Percentiles rank a stretch among this genome's conserved stretches.
Conservation (phyloP, 768 basidiomycete genomes). For the Leccinum boreale region DNA sequence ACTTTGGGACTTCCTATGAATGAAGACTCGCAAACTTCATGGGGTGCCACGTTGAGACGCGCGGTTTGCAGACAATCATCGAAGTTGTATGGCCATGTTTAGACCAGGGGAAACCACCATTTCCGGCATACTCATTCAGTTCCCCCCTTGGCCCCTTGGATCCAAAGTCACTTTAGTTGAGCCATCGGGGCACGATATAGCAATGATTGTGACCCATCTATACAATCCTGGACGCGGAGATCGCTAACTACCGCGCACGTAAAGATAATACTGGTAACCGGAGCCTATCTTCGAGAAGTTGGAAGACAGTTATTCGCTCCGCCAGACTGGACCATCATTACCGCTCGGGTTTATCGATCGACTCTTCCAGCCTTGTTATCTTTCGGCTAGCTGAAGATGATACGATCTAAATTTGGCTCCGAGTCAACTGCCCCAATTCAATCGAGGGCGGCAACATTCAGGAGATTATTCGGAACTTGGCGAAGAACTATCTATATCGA, state of each 20-base stretch:
- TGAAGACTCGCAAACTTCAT: slow-evolving; percentile 4
- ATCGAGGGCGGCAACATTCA: background rate
- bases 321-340: background rate
- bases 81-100: slow-evolving; percentile 16
- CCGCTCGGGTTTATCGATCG: background rate
- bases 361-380: background rate
- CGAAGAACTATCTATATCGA: background rate
- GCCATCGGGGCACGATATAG: background rate
- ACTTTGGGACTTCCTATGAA: slow-evolving; percentile 4
- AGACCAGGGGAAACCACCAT: background rate
- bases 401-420: background rate
- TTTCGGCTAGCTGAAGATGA: background rate
- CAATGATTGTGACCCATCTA: background rate
- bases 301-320: background rate
- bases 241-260: background rate
- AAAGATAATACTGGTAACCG: background rate
- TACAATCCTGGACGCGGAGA: background rate
- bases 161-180: background rate
- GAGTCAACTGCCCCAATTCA: background rate
- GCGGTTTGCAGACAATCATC: background rate
- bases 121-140: background rate
- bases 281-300: background rate
- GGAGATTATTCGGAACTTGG: background rate
- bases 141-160: background rate
- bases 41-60: background rate